Evolutionary conservation across 2,329 filamentous ascomycete genomes (phyloP).

Genomic region (Beauveria bassiana): DNA sequence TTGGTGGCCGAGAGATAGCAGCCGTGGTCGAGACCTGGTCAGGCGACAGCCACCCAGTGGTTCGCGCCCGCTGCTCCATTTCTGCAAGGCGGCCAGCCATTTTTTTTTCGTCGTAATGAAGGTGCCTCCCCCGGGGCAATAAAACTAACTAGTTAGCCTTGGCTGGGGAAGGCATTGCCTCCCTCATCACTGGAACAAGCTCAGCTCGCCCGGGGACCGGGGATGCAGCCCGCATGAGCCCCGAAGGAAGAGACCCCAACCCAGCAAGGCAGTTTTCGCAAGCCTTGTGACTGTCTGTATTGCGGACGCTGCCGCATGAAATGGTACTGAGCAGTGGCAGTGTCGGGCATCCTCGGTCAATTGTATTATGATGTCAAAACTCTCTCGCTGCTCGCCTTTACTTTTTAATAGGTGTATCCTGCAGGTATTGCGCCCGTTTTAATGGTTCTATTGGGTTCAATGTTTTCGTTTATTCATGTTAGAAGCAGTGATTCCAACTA

Average conservation of each 20-base stretch:
- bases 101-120: not conserved
- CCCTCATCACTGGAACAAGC: not conserved
- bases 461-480: not conserved
- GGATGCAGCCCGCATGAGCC: not conserved
- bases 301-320: no score
- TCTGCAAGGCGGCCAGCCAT: not conserved
- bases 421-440: no score
- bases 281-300: not conserved
- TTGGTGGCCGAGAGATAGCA: not conserved
- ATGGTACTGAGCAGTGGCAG: not conserved
- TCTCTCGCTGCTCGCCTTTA: not conserved
- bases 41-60: not conserved
- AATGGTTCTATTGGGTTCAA: not conserved
- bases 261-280: slow-evolving; percentile 6
- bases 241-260: not conserved
- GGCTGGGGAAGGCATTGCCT: not conserved
- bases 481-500: not conserved
- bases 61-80: not conserved
- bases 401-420: not conserved
- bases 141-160: not conserved
- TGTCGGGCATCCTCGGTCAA: not conserved
- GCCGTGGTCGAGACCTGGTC: not conserved
- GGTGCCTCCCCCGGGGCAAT: not conserved
- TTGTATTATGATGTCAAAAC: not conserved
- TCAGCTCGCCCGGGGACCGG: not conserved